Conservation (phyloP, 2,329 filamentous ascomycete genomes). For the Neophaeococcomyces aloes region DNA sequence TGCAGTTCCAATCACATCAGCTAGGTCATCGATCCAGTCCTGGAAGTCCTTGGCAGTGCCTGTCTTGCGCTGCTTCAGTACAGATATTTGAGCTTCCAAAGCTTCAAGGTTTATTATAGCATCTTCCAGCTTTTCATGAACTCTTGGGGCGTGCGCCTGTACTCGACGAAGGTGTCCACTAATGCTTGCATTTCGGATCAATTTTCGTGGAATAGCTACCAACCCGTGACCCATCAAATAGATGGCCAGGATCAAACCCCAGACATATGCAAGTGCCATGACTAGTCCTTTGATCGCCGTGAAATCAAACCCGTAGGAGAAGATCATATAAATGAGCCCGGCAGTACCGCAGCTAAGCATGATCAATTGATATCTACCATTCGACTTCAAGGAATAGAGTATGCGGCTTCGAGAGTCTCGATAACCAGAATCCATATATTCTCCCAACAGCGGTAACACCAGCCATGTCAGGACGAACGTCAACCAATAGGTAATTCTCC, state of each 20-base stretch:
- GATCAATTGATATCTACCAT: conserved; percentile 79
- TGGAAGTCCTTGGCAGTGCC: conserved; percentile 64
- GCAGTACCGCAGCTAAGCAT: conserved; percentile 59
- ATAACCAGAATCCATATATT: conserved; percentile 91
- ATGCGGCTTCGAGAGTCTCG: conserved; percentile 72
- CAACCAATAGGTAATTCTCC: conserved; percentile 95
- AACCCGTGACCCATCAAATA: conserved; percentile 97
- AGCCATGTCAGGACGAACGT: conserved; percentile 95
- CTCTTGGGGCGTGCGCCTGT: conserved; percentile 65
- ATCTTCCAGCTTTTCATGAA: conserved; percentile 82
- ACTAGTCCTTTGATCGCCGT: conserved; percentile 68
- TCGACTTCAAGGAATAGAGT: conserved; percentile 73
- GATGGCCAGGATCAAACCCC: conserved; percentile 82
- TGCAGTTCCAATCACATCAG: conserved; percentile 55
- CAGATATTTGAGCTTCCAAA: conserved; percentile 67
- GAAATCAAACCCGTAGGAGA: conserved; percentile 63
- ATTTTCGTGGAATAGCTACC: conserved; percentile 72
- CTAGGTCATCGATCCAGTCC: conserved; percentile 94
- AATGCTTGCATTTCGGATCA: conserved; percentile 71
- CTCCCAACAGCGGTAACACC: conserved; percentile 82
- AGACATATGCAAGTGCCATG: conserved; percentile 91
- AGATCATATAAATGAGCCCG: conserved; percentile 72
- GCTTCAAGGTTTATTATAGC: conserved; percentile 69
- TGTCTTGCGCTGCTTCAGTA: conserved; percentile 69
- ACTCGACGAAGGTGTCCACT: conserved; percentile 62